Evolutionary conservation across 345 rosid genomes (phyloP), one percentile per base, ranked within the genome.

Genomic region (Odontarrhena argentea): DNA sequence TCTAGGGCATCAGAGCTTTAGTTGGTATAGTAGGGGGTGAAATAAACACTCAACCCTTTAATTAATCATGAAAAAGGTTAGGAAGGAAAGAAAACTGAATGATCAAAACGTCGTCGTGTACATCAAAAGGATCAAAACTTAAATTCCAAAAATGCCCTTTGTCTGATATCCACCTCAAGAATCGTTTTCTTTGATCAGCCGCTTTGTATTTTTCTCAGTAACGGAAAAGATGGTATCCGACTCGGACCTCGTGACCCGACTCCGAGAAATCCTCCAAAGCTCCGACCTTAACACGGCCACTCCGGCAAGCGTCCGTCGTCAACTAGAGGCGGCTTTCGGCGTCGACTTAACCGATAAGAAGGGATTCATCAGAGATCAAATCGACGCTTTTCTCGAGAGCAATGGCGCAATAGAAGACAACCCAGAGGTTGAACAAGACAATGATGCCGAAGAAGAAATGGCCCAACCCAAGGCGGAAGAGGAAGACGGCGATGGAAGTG

Each of bases 281-380:
- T 84, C 95, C 60, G 92, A 92, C 96, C 89, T 89, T 0, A 77
- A 89, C 28, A 89, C 80, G 54, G 76, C 96, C 60, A 92, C 95
- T 53, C 79, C 91, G 57, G 86, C 86, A 22, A 81, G 82, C 60
- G 80, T 89, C 8, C 85, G 98, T 45, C 80, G 86, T 67, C 87
- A 81, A 63, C 78, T 92, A 18, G 95, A 89, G 81, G 69, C 73
- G 34, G 84, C 82, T 70, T 81, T 92, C 55, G 75, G 77, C 22
- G 70, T 82, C 46, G 89, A 89, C 76, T 84, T 92, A 63, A 83
- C 86, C 10, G 86, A 83, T 55, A 77, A 78, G 54, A 89, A 84
- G 55, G 69, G 53, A 1, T 89, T 87, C 65, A 49, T 92, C 42
- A 83, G 86, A 32, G 87, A 83, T 48, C 96, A 89, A 82, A 85